Evolutionary conservation across 140 eudicot genomes (phyloP).

Genomic region (Erigeron philadelphicus): DNA sequence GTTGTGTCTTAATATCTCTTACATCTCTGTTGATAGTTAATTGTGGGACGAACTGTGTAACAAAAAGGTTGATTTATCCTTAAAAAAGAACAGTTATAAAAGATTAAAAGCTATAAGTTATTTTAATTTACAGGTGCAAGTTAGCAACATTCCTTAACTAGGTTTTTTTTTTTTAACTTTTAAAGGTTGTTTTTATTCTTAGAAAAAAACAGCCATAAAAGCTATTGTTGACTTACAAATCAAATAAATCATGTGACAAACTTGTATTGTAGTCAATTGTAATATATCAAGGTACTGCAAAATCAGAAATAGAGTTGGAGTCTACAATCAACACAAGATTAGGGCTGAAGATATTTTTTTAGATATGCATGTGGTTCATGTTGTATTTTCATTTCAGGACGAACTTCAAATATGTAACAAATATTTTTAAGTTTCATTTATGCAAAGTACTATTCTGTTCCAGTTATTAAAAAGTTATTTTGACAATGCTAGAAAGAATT

Average conservation of each 20-base stretch:
- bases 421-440: neutral
- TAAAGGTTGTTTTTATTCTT: neutral
- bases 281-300: neutral
- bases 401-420: neutral
- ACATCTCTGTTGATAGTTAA: neutral
- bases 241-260: neutral
- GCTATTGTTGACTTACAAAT: neutral
- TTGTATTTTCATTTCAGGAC: neutral
- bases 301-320: neutral
- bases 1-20: neutral
- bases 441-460: neutral
- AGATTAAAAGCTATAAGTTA: neutral
- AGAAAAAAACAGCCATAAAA: neutral
- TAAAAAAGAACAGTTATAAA: neutral
- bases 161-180: neutral
- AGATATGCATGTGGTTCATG: neutral
- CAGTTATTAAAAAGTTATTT: neutral
- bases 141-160: conserved; percentile 4
- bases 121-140: neutral
- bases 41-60: neutral
- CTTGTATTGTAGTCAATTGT: neutral
- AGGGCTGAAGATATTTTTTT: neutral
- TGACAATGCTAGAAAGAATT: conserved; percentile 12
- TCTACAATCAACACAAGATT: neutral
- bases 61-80: neutral